These are phyloP conservation scores for Dissophora ornata DNA, from an alignment of 192 early-diverging fungal genomes.

Conservation along the genomic window DNA sequence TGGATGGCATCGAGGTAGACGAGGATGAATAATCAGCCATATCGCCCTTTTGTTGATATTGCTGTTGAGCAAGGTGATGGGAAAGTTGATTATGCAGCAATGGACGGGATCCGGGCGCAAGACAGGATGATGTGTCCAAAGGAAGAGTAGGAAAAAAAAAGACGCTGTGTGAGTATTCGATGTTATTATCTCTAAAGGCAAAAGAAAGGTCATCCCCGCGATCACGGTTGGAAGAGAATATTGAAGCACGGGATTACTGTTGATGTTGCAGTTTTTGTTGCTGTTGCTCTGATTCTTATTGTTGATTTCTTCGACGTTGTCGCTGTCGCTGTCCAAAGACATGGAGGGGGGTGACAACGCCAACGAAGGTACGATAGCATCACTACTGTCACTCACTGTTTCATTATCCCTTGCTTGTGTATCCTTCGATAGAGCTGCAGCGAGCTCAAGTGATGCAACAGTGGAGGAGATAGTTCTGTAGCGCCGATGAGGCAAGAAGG, in stretches of 20 bases:
- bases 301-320: background rate
- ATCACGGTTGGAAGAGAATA: background rate
- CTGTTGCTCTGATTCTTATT: background rate
- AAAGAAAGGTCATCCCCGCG: too few relatives aligned
- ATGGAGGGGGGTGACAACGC: background rate
- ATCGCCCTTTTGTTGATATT: background rate
- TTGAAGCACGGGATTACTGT: slow-evolving; percentile 19
- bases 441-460: slow-evolving; percentile 24
- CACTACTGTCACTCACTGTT: too few relatives aligned
- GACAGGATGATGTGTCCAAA: background rate
- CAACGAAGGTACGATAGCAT: slow-evolving; percentile 5
- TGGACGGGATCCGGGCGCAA: background rate
- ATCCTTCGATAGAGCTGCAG: slow-evolving; percentile 1
- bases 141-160: background rate
- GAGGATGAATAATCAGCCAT: background rate
- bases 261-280: background rate
- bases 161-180: too few relatives aligned
- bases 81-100: slow-evolving; percentile 12
- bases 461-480: slow-evolving; percentile 24
- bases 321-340: too few relatives aligned
- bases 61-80: slow-evolving; percentile 24
- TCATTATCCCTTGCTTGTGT: background rate
- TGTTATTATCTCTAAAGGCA: too few relatives aligned
- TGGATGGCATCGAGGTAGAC: background rate
- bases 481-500: slow-evolving; percentile 14